Evolutionary conservation across 1,284 basidiomycete genomes (phyloP).

Genomic region (Schizopora paradoxa): DNA sequence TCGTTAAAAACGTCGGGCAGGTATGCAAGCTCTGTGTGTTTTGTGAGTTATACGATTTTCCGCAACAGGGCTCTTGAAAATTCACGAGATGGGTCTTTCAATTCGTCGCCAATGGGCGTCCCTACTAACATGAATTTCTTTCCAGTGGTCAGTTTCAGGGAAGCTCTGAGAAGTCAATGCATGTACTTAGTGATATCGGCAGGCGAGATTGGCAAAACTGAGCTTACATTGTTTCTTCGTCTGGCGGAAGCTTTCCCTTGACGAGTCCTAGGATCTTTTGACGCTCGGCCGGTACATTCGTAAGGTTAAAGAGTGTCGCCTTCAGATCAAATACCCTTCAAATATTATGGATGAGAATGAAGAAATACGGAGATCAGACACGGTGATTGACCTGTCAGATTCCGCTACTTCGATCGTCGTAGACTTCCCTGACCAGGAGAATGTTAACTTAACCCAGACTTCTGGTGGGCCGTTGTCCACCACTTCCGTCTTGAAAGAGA

Average conservation of each 20-base stretch:
- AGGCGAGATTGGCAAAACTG: slow-evolving; percentile 2
- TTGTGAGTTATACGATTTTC: slow-evolving; percentile 6
- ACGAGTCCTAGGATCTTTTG: slow-evolving; percentile 88
- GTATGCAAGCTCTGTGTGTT: slow-evolving; percentile 48
- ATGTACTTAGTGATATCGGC: slow-evolving; percentile 9
- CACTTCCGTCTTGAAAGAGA: background rate
- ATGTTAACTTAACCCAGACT: slow-evolving; percentile 55
- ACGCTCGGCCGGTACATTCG: slow-evolving; percentile 76
- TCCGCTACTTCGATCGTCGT: slow-evolving; percentile 60
- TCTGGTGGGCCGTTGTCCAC: slow-evolving; percentile 17
- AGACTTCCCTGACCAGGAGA: slow-evolving; percentile 59
- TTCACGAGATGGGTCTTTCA: slow-evolving; percentile 66
- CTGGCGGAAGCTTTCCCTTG: slow-evolving; percentile 77
- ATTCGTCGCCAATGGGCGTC: slow-evolving; percentile 77
- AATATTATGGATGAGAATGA: slow-evolving; percentile 8
- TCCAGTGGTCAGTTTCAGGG: slow-evolving; percentile 51
- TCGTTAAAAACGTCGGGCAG: slow-evolving; percentile 76
- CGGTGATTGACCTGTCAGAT: slow-evolving; percentile 63
- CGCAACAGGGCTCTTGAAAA: slow-evolving; percentile 10
- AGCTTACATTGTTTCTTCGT: slow-evolving; percentile 62
- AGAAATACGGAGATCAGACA: no score
- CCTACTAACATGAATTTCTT: slow-evolving; percentile 81
- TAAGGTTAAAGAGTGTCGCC: slow-evolving; percentile 59
- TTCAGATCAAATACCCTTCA: slow-evolving; percentile 67
- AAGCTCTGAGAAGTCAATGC: slow-evolving; percentile 35